A percentile compares a stretch with the other conserved stretches of the same genome.
Conservation (phyloP, 129 eudicot genomes). For the Daucus carota region DH1_v3.0 NC_030385.2:32672001-32672500, state of each 20-base stretch:
- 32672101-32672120: conserved; percentile 84
- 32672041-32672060: conserved; percentile 77
- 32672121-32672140: conserved; percentile 68
- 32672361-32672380: conserved; percentile 58
- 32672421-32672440: conserved; percentile 15
- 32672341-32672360: conserved; percentile 50
- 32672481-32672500: not conserved
- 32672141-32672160: conserved; percentile 78
- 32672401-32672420: conserved; percentile 52
- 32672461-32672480: not conserved
- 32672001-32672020: conserved; percentile 80
- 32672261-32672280: conserved; percentile 53
- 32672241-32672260: conserved; percentile 49
- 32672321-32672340: conserved; percentile 54
- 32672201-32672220: conserved; percentile 68
- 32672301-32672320: conserved; percentile 65
- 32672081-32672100: conserved; percentile 77
- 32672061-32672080: conserved; percentile 83
- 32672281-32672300: conserved; percentile 47
- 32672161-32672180: conserved; percentile 64
- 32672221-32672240: conserved; percentile 79
- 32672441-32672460: not conserved
- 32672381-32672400: conserved; percentile 60
- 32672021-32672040: conserved; percentile 56
- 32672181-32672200: conserved; percentile 82